Percentiles rank a stretch among this genome's conserved stretches.
phyloP scores from a whole-genome alignment of 2,329 filamentous ascomycete genomes.

The Fusarium ramigenum region DNA sequence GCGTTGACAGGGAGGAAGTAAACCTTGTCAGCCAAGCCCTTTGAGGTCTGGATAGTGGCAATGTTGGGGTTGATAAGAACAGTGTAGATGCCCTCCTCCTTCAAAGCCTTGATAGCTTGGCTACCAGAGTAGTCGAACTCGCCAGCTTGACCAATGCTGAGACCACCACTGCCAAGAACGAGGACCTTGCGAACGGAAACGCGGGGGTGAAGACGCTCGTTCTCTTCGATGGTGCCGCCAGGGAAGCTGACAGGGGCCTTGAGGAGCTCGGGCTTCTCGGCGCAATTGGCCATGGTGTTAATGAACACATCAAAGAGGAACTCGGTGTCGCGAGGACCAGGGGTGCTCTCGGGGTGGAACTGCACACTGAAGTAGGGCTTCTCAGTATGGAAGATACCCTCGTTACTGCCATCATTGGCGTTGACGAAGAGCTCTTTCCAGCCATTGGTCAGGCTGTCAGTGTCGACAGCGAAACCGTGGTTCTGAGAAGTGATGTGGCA shows the following conservation, averaged over 20 bases:
- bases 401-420: constrained; percentile 97
- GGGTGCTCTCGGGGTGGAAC: constrained; percentile 97
- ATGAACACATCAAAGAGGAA: constrained; percentile 98
- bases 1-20: constrained; percentile 98
- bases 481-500: constrained; percentile 99
- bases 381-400: constrained; percentile 88
- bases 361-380: constrained; percentile 99
- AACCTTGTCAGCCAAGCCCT: constrained; percentile 96
- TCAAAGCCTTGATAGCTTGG: constrained; percentile 97
- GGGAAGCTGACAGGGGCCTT: constrained; percentile 84
- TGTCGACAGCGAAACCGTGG: constrained; percentile 94
- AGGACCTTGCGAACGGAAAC: constrained; percentile 94
- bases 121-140: constrained; percentile 99
- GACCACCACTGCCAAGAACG: constrained; percentile 90
- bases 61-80: constrained; percentile 99
- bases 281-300: constrained; percentile 77
- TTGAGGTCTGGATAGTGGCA: constrained; percentile 97
- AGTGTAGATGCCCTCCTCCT: constrained; percentile 98
- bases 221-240: constrained; percentile 82
- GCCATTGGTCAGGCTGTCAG: constrained; percentile 74
- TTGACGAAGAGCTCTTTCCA: constrained; percentile 98
- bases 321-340: constrained; percentile 94
- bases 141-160: constrained; percentile 97
- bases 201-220: constrained; percentile 77
- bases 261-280: constrained; percentile 73